Conservation (phyloP, 306 rosid genomes). For the Vigna unguiculata region DNA sequence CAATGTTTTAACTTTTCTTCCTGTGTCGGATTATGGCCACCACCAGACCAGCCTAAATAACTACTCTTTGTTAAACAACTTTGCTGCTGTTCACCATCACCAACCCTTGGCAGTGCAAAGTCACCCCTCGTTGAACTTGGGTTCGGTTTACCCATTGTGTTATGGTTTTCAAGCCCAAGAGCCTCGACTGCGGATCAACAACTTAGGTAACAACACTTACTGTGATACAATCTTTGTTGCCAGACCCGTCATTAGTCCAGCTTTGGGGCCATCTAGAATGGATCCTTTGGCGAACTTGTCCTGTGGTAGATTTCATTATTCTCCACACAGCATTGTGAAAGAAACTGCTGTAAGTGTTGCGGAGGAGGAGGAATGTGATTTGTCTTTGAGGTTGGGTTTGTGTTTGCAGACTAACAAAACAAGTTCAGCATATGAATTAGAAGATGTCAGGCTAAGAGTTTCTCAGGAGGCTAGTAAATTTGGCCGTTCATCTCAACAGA, state of each 20-base stretch:
- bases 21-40: constrained; percentile 56
- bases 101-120: constrained; percentile 57
- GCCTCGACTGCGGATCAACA: constrained; percentile 47
- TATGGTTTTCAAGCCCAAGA: constrained; percentile 60
- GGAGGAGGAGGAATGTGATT: constrained; percentile 74
- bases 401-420: constrained; percentile 54
- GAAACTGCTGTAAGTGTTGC: constrained; percentile 49
- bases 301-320: constrained; percentile 47
- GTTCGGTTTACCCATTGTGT: constrained; percentile 86
- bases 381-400: constrained; percentile 81
- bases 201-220: constrained; percentile 46
- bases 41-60: constrained; percentile 50
- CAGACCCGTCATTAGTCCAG: constrained; percentile 62
- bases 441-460: constrained; percentile 59
- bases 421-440: constrained; percentile 55
- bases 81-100: constrained; percentile 51
- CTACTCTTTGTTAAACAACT: constrained; percentile 58
- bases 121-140: constrained; percentile 55
- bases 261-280: constrained; percentile 57
- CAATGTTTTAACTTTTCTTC: constrained; percentile 55
- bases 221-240: constrained; percentile 66
- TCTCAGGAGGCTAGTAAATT: constrained; percentile 60
- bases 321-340: constrained; percentile 42
- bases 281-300: constrained; percentile 49
- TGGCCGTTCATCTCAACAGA: constrained; percentile 49